Conservation (phyloP, 1,139 yeast species). For the Trichomonascaceae sp. region DNA sequence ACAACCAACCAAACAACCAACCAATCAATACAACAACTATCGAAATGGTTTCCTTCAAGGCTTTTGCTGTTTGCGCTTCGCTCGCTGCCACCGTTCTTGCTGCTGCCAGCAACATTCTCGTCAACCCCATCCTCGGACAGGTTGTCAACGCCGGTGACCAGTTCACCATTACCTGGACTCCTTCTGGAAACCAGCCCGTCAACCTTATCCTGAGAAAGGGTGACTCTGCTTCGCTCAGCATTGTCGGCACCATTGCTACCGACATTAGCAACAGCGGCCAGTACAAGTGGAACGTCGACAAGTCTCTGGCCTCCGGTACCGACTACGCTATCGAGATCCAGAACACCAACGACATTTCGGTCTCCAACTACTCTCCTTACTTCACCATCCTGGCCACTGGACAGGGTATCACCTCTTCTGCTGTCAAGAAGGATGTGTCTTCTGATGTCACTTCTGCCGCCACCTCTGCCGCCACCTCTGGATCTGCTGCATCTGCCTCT, state of each 20-base stretch:
- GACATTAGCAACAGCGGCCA: slow-evolving; percentile 19
- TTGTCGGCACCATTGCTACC: slow-evolving; percentile 18
- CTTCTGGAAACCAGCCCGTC: slow-evolving; percentile 16
- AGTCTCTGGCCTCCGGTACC: slow-evolving; percentile 12
- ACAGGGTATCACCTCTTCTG: slow-evolving; percentile 14
- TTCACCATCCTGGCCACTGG: slow-evolving; percentile 19
- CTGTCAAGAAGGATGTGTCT: slow-evolving; percentile 12
- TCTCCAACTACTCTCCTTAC: slow-evolving; percentile 21
- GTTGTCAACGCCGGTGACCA: slow-evolving; percentile 17
- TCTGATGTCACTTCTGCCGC: slow-evolving; percentile 5
- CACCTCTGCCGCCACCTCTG: slow-evolving; percentile 7
- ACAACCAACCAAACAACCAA: neutral
- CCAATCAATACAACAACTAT: neutral
- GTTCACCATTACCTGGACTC: slow-evolving; percentile 18
- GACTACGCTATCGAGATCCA: slow-evolving; percentile 25
- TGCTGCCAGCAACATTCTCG: slow-evolving; percentile 17
- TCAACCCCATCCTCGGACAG: slow-evolving; percentile 19
- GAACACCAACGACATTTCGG: slow-evolving; percentile 6
- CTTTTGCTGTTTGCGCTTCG: slow-evolving; percentile 1
- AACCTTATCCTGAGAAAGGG: slow-evolving; percentile 21
- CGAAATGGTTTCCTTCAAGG: neutral
- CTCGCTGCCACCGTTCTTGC: slow-evolving; percentile 19
- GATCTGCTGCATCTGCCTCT: slow-evolving; percentile 8
- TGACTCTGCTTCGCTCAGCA: slow-evolving; percentile 13
- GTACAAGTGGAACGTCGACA: slow-evolving; percentile 20